phyloP scores from a whole-genome alignment of 2,329 filamentous ascomycete species.

The Lachnellula arida region DNA sequence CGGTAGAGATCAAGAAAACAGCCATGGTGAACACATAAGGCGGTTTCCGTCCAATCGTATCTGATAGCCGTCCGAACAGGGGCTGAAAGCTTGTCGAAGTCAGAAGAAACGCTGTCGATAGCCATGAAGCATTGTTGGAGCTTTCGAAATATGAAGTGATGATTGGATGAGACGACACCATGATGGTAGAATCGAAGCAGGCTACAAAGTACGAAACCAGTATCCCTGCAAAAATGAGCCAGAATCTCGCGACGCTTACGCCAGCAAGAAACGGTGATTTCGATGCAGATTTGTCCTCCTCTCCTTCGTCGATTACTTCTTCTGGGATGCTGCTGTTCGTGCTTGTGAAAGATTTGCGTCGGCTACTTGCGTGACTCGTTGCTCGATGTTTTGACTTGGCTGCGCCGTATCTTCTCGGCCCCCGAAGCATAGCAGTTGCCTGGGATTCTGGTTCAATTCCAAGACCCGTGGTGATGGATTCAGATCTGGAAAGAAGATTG shows the following conservation, averaged over 20 bases:
- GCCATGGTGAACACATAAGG: constrained; percentile 60
- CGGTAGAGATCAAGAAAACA: constrained; percentile 60
- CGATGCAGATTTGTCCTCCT: constrained; percentile 11
- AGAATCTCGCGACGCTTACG: constrained; percentile 48
- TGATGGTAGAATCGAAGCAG: constrained; percentile 73
- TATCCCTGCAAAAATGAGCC: constrained; percentile 57
- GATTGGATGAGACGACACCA: constrained; percentile 76
- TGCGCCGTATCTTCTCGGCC: constrained; percentile 22
- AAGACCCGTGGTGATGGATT: constrained; percentile 26
- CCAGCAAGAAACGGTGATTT: constrained; percentile 37
- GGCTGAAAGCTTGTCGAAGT: constrained; percentile 75
- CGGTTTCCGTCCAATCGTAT: constrained; percentile 64
- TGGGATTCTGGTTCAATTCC: constrained; percentile 29
- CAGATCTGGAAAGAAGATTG: constrained; percentile 24
- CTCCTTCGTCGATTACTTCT: constrained; percentile 12
- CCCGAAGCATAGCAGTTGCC: constrained; percentile 29
- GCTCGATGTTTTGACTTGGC: constrained; percentile 10
- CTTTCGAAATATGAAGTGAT: constrained; percentile 76
- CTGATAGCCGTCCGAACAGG: constrained; percentile 67
- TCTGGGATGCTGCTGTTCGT: constrained; percentile 16
- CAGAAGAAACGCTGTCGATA: constrained; percentile 73
- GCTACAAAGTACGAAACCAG: constrained; percentile 53
- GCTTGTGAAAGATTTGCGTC: constrained; percentile 20
- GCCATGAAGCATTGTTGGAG: constrained; percentile 76
- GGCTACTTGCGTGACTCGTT: constrained; percentile 16